Evolutionary conservation across 192 early-diverging fungal species (phyloP).

Genomic region (Ramicandelaber brevisporus): DNA sequence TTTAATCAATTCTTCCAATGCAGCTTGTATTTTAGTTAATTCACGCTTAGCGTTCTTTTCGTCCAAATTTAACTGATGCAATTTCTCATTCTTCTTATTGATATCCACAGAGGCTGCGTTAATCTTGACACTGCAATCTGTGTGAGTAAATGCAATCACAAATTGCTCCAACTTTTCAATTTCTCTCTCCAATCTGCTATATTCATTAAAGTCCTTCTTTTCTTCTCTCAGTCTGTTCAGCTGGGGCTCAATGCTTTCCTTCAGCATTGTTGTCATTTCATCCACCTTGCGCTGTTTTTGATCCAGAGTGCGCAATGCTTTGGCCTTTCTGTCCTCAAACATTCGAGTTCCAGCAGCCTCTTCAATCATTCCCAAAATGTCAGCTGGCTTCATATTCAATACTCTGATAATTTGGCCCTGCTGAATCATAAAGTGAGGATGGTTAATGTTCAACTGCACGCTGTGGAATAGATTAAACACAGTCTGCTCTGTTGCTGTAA

Average conservation of each 20-base stretch:
- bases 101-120: too few relatives aligned
- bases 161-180: constrained; percentile 59
- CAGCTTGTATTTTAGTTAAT: too few relatives aligned
- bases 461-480: constrained; percentile 88
- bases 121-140: too few relatives aligned
- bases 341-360: constrained; percentile 97
- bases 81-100: too few relatives aligned
- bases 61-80: too few relatives aligned
- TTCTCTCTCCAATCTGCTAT: constrained; percentile 76
- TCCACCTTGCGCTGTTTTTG: constrained; percentile 93
- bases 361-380: constrained; percentile 95
- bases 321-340: constrained; percentile 95
- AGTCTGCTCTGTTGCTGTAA: constrained; percentile 62
- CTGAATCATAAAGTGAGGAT: constrained; percentile 99
- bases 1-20: too few relatives aligned
- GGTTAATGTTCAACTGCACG: constrained; percentile 95
- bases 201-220: constrained; percentile 75
- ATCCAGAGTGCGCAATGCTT: constrained; percentile 73
- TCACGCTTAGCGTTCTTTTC: too few relatives aligned
- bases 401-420: constrained; percentile 98
- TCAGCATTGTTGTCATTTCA: constrained; percentile 60
- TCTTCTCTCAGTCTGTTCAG: constrained; percentile 68
- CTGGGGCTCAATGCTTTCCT: constrained; percentile 79
- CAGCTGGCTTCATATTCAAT: constrained; percentile 94
- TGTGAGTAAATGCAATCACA: constrained; percentile 58